These are phyloP conservation scores for Novymonas esmeraldas DNA, from an alignment of 208 protist genomes.

Conservation along the genomic window DNA sequence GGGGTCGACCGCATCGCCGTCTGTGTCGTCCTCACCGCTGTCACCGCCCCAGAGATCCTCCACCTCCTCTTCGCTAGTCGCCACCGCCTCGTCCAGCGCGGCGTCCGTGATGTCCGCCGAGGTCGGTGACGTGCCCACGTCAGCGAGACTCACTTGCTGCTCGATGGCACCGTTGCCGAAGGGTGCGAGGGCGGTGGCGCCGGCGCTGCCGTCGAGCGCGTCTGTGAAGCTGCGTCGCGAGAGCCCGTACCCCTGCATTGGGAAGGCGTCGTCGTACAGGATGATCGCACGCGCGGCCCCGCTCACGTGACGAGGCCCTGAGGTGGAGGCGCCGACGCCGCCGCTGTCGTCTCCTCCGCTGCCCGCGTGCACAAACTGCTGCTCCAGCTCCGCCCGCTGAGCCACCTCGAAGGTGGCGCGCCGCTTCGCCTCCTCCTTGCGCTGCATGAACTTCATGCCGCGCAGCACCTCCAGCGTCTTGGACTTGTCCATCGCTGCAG, in stretches of 20 bases:
- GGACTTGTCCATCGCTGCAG: constrained; percentile 60
- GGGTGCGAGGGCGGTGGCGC: not conserved
- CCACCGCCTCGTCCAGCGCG: not conserved
- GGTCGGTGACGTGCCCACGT: not conserved
- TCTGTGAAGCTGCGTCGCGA: constrained; percentile 47
- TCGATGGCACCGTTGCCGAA: not conserved
- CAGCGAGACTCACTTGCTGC: not conserved
- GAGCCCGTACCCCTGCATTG: constrained; percentile 41
- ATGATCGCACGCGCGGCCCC: constrained; percentile 41
- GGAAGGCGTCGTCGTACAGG: constrained; percentile 57
- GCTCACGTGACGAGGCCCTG: not conserved
- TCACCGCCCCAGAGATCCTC: constrained; percentile 24
- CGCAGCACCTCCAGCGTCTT: constrained; percentile 85
- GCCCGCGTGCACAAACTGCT: constrained; percentile 27
- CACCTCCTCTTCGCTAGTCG: constrained; percentile 16
- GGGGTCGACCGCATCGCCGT: constrained; percentile 26
- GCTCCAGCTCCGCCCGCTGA: constrained; percentile 60
- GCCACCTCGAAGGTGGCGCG: constrained; percentile 72
- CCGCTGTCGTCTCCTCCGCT: not conserved
- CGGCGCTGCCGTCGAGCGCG: not conserved
- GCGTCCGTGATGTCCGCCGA: not conserved
- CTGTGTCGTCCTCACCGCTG: constrained; percentile 22
- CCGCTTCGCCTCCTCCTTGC: constrained; percentile 86
- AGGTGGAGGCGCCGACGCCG: not conserved
- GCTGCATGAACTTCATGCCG: constrained; percentile 94